These are phyloP conservation scores for Globisporangium parvum DNA, from an alignment of 352 stramenopile species.

Conservation along the genomic window DNA sequence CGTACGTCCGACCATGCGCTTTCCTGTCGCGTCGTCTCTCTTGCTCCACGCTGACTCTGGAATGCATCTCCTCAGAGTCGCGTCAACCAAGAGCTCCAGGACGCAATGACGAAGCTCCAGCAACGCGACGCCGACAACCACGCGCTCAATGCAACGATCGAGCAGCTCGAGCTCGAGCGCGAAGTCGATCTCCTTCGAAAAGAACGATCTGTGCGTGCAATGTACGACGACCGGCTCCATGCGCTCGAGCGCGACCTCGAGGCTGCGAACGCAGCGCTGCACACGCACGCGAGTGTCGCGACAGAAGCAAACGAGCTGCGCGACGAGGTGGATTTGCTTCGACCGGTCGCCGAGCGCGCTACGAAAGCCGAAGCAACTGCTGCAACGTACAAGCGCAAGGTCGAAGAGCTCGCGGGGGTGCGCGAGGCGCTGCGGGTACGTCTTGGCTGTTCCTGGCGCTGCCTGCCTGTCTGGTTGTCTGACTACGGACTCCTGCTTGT, in stretches of 20 bases:
- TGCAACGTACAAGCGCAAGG: conserved; percentile 64
- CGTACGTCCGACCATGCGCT: conserved; percentile 11
- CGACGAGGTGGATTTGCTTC: conserved; percentile 69
- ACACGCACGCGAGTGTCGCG: conserved; percentile 25
- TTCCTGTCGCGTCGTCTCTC: too few species aligned
- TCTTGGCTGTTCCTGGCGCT: neutral
- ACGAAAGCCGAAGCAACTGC: conserved; percentile 39
- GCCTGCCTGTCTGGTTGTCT: conserved; percentile 11
- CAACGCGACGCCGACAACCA: conserved; percentile 23
- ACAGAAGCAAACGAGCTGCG: conserved; percentile 32
- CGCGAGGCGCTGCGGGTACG: conserved; percentile 47
- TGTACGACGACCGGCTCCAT: conserved; percentile 49
- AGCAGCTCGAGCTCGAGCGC: conserved; percentile 31
- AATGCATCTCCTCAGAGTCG: conserved; percentile 22
- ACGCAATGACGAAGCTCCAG: conserved; percentile 17
- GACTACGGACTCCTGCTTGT: neutral
- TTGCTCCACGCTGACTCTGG: too few species aligned
- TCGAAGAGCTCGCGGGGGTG: conserved; percentile 47
- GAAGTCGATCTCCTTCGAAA: conserved; percentile 53
- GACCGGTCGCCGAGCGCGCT: conserved; percentile 38
- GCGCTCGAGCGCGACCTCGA: conserved; percentile 39
- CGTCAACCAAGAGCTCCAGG: conserved; percentile 25
- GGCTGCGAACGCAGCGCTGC: conserved; percentile 21
- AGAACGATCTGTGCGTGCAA: conserved; percentile 37
- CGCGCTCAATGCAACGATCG: conserved; percentile 23